Conservation (phyloP, 2,329 filamentous ascomycete genomes). For the Cytospora leucostoma region DNA sequence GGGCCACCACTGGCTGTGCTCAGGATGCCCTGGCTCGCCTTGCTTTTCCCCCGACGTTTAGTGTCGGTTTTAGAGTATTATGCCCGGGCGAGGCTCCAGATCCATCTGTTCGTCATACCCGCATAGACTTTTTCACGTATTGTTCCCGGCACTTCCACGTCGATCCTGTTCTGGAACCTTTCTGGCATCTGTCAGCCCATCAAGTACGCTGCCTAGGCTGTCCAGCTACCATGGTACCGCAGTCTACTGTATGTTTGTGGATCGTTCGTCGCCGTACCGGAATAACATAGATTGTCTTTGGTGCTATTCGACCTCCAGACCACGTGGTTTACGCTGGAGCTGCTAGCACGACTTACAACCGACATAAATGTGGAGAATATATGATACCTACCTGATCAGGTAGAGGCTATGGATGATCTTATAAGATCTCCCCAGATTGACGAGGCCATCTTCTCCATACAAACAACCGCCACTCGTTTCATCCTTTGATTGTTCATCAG, state of each 20-base stretch:
- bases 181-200: background rate
- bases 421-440: too few species aligned
- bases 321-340: too few species aligned
- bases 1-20: background rate
- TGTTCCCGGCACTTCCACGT: background rate
- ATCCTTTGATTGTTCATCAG: too few species aligned
- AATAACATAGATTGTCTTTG: too few species aligned
- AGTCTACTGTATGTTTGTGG: background rate
- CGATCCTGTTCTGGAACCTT: background rate
- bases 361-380: too few species aligned
- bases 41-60: background rate
- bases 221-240: background rate
- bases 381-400: too few species aligned
- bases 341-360: too few species aligned
- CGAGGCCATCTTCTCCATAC: too few species aligned
- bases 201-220: background rate
- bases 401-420: too few species aligned
- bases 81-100: background rate
- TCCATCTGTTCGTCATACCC: background rate
- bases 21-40: background rate
- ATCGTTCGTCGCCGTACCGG: too few species aligned
- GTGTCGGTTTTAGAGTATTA: background rate
- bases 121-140: background rate
- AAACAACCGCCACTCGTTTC: too few species aligned
- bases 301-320: too few species aligned